Evolutionary conservation across 148 eudicot genomes (phyloP).

Genomic region (Vaccinium corymbosum): DNA sequence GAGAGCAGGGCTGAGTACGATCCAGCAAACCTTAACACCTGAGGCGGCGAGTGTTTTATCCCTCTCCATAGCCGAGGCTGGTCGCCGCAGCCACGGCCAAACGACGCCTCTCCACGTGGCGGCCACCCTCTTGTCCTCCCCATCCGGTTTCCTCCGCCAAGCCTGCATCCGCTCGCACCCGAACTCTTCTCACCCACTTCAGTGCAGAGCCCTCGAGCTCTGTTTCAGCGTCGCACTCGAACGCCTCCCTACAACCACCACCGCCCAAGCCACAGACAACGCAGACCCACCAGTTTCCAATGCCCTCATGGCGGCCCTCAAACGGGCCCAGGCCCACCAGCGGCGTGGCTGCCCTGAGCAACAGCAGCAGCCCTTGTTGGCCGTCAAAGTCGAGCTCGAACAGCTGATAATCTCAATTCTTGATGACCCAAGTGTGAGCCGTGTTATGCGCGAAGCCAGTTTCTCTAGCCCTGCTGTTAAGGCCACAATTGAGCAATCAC

Average conservation of each 20-base stretch:
- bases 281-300: constrained; percentile 80
- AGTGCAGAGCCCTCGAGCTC: constrained; percentile 90
- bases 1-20: constrained; percentile 84
- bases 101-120: constrained; percentile 96
- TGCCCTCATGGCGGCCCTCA: constrained; percentile 85
- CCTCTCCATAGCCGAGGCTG: constrained; percentile 85
- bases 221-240: constrained; percentile 93
- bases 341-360: constrained; percentile 93
- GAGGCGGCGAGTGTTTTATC: constrained; percentile 69
- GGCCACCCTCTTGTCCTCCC: constrained; percentile 65
- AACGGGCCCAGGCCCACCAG: constrained; percentile 92
- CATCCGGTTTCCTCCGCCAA: constrained; percentile 64
- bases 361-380: constrained; percentile 83
- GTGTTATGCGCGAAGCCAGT: constrained; percentile 91
- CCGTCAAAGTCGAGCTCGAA: constrained; percentile 89
- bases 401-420: constrained; percentile 77
- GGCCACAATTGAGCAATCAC: constrained; percentile 64
- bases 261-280: constrained; percentile 31
- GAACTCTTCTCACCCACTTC: constrained; percentile 88
- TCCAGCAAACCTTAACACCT: constrained; percentile 87
- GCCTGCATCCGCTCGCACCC: constrained; percentile 94
- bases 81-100: constrained; percentile 80
- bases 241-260: constrained; percentile 42
- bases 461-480: constrained; percentile 92
- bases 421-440: constrained; percentile 92